These are phyloP conservation scores for Ganoderma lucidum DNA, from an alignment of 1,284 basidiomycete species.

Conservation along the genomic window DNA sequence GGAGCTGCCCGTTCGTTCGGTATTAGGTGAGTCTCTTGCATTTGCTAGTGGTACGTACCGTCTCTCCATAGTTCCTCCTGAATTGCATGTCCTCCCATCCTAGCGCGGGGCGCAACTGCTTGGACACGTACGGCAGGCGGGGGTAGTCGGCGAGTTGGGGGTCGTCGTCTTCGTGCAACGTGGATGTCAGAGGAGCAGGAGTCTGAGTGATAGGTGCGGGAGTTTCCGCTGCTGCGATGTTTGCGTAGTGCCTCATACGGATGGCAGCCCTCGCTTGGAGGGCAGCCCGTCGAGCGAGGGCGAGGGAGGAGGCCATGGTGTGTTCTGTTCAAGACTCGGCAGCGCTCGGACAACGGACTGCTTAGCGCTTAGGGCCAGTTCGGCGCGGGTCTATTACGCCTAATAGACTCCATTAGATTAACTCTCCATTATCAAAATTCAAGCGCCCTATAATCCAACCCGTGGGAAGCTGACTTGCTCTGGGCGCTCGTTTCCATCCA, in stretches of 20 bases:
- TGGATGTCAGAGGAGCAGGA: slow-evolving; percentile 26
- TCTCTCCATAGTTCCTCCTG: slow-evolving; percentile 87
- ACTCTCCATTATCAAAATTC: no score
- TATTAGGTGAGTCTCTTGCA: no score
- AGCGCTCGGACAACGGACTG: slow-evolving; percentile 10
- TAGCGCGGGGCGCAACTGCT: slow-evolving; percentile 70
- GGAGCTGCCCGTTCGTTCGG: slow-evolving; percentile 53
- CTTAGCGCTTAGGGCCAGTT: no score
- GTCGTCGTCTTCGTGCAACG: slow-evolving; percentile 53
- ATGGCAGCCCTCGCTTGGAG: slow-evolving; percentile 31
- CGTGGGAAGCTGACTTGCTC: no score
- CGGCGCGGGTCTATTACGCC: no score
- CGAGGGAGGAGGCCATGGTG: slow-evolving; percentile 39
- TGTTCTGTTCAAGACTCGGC: slow-evolving; percentile 15
- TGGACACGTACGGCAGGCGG: slow-evolving; percentile 74
- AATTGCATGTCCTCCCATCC: slow-evolving; percentile 88
- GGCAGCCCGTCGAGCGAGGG: slow-evolving; percentile 37
- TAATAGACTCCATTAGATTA: no score
- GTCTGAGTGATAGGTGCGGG: slow-evolving; percentile 15
- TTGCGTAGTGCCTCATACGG: slow-evolving; percentile 37
- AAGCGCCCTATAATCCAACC: no score
- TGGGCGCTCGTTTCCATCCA: no score
- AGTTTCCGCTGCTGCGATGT: slow-evolving; percentile 23
- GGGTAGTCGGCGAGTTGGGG: slow-evolving; percentile 82
- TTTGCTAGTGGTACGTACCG: slow-evolving; percentile 55